Percentiles rank a stretch among this genome's conserved stretches.
phyloP scores from a whole-genome alignment of 2,329 filamentous ascomycete species.

The Colletotrichum tropicale region DNA sequence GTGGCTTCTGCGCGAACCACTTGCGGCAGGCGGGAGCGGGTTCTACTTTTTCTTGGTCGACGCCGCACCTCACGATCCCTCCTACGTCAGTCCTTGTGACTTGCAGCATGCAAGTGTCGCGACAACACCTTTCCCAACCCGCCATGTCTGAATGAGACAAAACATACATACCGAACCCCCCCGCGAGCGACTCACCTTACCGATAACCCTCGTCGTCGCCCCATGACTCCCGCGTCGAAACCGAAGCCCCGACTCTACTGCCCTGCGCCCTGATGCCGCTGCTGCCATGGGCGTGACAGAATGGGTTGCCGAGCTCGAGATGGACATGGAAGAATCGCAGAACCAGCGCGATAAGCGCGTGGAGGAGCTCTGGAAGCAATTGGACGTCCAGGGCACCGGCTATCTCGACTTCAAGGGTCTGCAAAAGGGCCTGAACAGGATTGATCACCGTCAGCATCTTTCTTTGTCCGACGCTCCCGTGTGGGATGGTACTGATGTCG shows the following conservation, averaged over 20 bases:
- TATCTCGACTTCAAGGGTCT: slow-evolving; percentile 85
- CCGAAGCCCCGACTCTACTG: slow-evolving; percentile 24
- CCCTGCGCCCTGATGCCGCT: slow-evolving; percentile 22
- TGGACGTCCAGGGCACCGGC: slow-evolving; percentile 78
- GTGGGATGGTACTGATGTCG: slow-evolving; percentile 3
- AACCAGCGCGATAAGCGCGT: slow-evolving; percentile 82
- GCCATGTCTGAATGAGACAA: slow-evolving; percentile 15
- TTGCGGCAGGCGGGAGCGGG: slow-evolving; percentile 19
- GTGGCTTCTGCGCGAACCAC: slow-evolving; percentile 20
- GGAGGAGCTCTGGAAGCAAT: slow-evolving; percentile 80
- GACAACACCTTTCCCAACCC: slow-evolving; percentile 4
- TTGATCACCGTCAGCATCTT: slow-evolving; percentile 80
- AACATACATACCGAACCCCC: neutral
- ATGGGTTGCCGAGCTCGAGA: slow-evolving; percentile 55
- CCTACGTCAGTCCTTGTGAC: slow-evolving; percentile 20
- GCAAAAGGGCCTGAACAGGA: slow-evolving; percentile 81
- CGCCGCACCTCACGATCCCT: slow-evolving; percentile 17
- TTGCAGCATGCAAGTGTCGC: slow-evolving; percentile 20
- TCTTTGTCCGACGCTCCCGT: neutral
- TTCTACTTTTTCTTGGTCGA: slow-evolving; percentile 17
- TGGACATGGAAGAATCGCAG: slow-evolving; percentile 77
- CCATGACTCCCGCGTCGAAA: slow-evolving; percentile 32
- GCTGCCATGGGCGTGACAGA: slow-evolving; percentile 50
- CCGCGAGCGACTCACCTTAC: neutral
- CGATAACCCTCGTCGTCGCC: neutral